Evolutionary conservation across 768 basidiomycete species (phyloP).

Genomic region (Trametes villosa): DNA sequence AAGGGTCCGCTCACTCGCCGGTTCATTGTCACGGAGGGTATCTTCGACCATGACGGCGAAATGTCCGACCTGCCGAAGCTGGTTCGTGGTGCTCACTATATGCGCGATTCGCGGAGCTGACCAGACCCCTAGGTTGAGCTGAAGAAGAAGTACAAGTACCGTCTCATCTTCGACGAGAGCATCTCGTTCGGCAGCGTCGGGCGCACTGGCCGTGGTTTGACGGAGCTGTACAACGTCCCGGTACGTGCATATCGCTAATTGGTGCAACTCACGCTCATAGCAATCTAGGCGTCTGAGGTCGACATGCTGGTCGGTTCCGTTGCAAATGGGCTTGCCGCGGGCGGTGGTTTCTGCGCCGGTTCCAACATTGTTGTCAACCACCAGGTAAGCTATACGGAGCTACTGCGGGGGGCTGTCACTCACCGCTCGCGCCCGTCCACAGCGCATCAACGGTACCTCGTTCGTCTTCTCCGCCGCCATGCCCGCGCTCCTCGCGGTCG

Average conservation of each 20-base stretch:
- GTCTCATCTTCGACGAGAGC: constrained; percentile 91
- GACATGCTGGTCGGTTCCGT: constrained; percentile 96
- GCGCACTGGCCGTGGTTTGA: constrained; percentile 90
- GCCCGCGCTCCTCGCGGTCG: constrained; percentile 87
- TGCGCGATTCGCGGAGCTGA: constrained; percentile 3
- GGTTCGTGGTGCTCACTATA: constrained; percentile 49
- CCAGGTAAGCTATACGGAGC: constrained; percentile 55
- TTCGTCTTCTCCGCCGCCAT: constrained; percentile 97
- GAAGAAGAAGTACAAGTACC: constrained; percentile 94
- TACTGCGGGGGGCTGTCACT: neutral
- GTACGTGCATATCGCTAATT: constrained; percentile 43
- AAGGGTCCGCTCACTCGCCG: constrained; percentile 80
- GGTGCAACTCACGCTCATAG: neutral
- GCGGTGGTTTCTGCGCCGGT: constrained; percentile 96
- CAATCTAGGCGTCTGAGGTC: constrained; percentile 75
- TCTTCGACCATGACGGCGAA: constrained; percentile 93
- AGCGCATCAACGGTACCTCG: constrained; percentile 95
- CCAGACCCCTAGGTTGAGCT: constrained; percentile 72
- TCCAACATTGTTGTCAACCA: constrained; percentile 82
- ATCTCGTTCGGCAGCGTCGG: constrained; percentile 94
- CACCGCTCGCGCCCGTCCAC: neutral
- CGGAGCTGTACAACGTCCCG: constrained; percentile 92
- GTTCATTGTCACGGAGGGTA: constrained; percentile 96
- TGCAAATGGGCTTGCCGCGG: constrained; percentile 79
- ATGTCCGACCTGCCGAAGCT: constrained; percentile 93